Base-by-base conservation (phyloP, 345 rosid species). In the Hirschfeldia incana region DNA sequence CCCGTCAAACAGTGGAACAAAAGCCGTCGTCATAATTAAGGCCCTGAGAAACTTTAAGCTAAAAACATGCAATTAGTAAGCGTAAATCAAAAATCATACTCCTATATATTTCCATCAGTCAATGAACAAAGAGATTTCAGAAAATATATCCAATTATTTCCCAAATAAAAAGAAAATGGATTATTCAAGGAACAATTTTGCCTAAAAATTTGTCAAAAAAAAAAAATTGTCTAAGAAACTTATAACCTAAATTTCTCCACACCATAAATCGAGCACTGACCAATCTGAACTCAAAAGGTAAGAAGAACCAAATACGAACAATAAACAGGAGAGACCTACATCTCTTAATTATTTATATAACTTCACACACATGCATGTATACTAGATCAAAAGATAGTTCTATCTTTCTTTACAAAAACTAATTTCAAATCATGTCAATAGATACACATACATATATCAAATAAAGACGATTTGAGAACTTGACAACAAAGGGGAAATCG, bases 1-100 rank as follows among this genome's bases (percentile, higher is more conserved):
- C 16, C 78, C 78, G 67, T 75, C 66, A 39, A 67, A 67, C 3
- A 57, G 13, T 11, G 60, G 79, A 39, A 58, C 26, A 59, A 1
- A 4, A 67, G 5, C 6, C 17, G 49, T 36, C 15, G 64, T 3
- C 71, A 65, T 74, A 32, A 73, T 11, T 12, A 11, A 11, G 4
- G 32, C 28, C 5, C 62, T 26, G 42, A 37, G 8, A 37, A 37
- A 8, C 10, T 34, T 34, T 34, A 34, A 5, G 6, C 6, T 34
- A 34, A 34, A 34, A 34, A 34, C 6, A 34, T 34, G 37, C 37
- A 34, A 34, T 34, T 34, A 34, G 37, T 34, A 34, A 34, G 37
- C 37, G 8, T 34, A 7, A 34, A 5, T 34, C 37, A 34, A 34
- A 34, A 34, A 34, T 34, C 37, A 34, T 34, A 34, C 32, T 29